Base-by-base conservation (phyloP, 2,329 filamentous ascomycete species). In the Neofusicoccum laricinum region DNA sequence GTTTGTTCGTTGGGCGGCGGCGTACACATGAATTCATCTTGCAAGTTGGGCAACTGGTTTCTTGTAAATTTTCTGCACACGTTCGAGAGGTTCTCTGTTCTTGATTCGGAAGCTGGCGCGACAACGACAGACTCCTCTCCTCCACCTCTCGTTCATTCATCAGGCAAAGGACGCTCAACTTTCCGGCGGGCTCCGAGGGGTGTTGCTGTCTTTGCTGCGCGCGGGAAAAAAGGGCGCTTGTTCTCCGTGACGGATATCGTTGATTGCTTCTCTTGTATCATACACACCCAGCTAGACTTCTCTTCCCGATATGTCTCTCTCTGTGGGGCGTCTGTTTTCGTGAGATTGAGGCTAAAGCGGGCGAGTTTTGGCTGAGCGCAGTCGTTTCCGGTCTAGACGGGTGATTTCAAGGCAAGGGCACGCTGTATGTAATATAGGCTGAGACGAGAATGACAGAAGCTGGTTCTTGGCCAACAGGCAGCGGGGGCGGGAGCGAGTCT, bases 11-110 rank as follows among this genome's bases (percentile, higher is more conserved):
- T n/a, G 40, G 15, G 15, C 4, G 30, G 25, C 25, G 41, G 55
- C 55, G 55, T 59, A 59, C 55, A 59, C 46, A 59, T 59, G 34
- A 59, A 43, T 59, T 59, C 55, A 59, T 45, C 41, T 36, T 59
- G 53, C 41, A 59, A 43, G 55, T 46, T 36, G 25, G 55, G 55
- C 55, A 59, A 46, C 41, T 46, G 41, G 55, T 59, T 59, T 46
- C 30, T 34, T 59, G 55, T 59, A 46, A 46, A 59, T 46, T 59
- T 49, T 21, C 30, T 46, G 41, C 41, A 36, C 41, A 36, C 25
- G 15, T 34, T 45, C 30, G 41, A 46, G 30, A 36, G 41, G 12
- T 46, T 46, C 14, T 19, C 25, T 12, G 40, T 34, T 51, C 7
- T 36, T 17, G 30, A 15, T 48, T 59, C 15, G 41, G 55, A 17